Conservation (phyloP, 2,329 filamentous ascomycete species). For the Aureobasidium leucospermi region DNA sequence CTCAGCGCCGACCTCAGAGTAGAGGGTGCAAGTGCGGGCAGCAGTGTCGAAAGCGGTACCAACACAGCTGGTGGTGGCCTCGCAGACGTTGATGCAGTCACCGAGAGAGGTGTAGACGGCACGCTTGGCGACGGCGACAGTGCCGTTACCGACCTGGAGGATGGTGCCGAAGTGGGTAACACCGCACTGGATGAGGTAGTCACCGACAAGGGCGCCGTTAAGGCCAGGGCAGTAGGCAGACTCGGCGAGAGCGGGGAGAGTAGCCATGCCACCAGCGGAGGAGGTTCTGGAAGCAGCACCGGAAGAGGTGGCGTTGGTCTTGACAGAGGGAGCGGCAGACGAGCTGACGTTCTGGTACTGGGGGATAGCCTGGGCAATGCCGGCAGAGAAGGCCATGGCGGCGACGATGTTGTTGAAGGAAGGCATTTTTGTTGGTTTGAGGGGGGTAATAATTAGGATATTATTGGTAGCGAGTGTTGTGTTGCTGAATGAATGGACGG, state of each 20-base stretch:
- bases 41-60: slow-evolving; percentile 11
- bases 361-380: slow-evolving; percentile 11
- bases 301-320: neutral
- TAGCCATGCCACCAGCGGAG: neutral
- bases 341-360: slow-evolving; percentile 12
- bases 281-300: neutral
- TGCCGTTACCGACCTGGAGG: neutral
- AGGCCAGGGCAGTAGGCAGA: slow-evolving; percentile 11
- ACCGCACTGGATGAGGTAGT: slow-evolving; percentile 8
- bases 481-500: slow-evolving; percentile 13
- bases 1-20: slow-evolving; percentile 4
- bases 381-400: slow-evolving; percentile 6
- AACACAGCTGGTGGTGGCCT: neutral
- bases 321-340: neutral
- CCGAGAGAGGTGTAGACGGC: slow-evolving; percentile 2
- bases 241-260: neutral
- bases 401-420: slow-evolving; percentile 11
- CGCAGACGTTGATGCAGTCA: slow-evolving; percentile 12
- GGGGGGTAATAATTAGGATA: slow-evolving; percentile 9
- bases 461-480: slow-evolving; percentile 12
- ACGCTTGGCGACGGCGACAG: slow-evolving; percentile 10
- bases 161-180: slow-evolving; percentile 3
- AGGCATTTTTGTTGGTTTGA: slow-evolving; percentile 14
- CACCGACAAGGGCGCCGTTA: neutral
- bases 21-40: slow-evolving; percentile 12